Conservation (phyloP, 352 stramenopile species). For the Thalassiosira livingstoniorum region DNA sequence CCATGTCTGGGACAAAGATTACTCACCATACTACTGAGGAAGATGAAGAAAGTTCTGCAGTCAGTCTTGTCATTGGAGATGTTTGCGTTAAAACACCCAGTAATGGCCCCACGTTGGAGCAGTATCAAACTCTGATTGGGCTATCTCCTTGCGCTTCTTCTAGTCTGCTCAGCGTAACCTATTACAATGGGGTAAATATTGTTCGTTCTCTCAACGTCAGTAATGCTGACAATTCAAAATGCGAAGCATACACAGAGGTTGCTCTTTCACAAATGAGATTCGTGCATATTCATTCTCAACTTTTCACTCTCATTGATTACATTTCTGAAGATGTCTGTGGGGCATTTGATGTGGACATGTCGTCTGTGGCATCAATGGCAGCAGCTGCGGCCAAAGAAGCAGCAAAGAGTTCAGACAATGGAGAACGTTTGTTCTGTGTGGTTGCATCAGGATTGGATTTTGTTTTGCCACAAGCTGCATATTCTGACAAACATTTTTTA, state of each 20-base stretch:
- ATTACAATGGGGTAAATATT: slow-evolving; percentile 67
- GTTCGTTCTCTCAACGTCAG: slow-evolving; percentile 60
- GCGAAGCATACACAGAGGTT: slow-evolving; percentile 75
- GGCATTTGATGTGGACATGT: slow-evolving; percentile 71
- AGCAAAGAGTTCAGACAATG: slow-evolving; percentile 64
- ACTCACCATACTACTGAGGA: slow-evolving; percentile 60
- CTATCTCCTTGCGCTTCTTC: slow-evolving; percentile 69
- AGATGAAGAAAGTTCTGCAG: slow-evolving; percentile 60
- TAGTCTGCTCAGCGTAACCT: slow-evolving; percentile 81
- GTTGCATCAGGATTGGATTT: slow-evolving; percentile 81
- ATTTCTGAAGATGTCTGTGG: slow-evolving; percentile 80
- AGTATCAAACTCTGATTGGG: slow-evolving; percentile 81
- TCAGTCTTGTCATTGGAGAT: slow-evolving; percentile 78
- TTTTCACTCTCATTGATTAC: slow-evolving; percentile 80
- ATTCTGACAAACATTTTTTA: slow-evolving; percentile 69
- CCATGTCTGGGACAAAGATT: slow-evolving; percentile 73
- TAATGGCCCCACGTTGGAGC: slow-evolving; percentile 61
- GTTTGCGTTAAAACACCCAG: slow-evolving; percentile 69
- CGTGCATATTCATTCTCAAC: slow-evolving; percentile 81
- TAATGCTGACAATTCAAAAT: slow-evolving; percentile 62
- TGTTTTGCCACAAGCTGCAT: slow-evolving; percentile 79
- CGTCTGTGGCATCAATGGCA: slow-evolving; percentile 75
- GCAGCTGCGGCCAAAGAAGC: slow-evolving; percentile 77
- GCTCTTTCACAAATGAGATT: slow-evolving; percentile 82
- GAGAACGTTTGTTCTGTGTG: slow-evolving; percentile 77